phyloP scores from a whole-genome alignment of 169 alveolate genomes.

The Hepatocystis sp. region DNA sequence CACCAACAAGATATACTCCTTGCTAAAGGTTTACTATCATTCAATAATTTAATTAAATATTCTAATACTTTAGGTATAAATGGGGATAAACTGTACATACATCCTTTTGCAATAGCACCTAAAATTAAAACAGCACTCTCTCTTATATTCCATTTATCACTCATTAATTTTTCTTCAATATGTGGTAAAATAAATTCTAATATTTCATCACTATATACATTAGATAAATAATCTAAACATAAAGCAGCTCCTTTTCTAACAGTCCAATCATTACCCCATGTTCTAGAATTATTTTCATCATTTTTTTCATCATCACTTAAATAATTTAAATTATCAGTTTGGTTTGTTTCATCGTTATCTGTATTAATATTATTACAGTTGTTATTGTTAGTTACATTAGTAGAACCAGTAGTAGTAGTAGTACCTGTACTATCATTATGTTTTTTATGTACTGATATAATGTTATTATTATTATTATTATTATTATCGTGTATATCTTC shows the following conservation, averaged over 20 bases:
- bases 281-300: conserved; percentile 86
- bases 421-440: too few species aligned
- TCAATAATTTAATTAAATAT: conserved; percentile 83
- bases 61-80: conserved; percentile 89
- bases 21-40: conserved; percentile 89
- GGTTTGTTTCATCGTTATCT: too few species aligned
- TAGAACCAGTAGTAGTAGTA: too few species aligned
- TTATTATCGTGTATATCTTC: neutral
- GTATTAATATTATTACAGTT: too few species aligned
- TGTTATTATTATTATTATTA: conserved; percentile 8
- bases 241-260: conserved; percentile 92
- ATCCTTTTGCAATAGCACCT: conserved; percentile 94
- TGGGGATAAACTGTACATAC: conserved; percentile 87
- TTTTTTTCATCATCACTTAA: conserved; percentile 56
- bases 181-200: conserved; percentile 83
- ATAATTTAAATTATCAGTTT: conserved; percentile 7
- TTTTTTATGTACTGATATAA: too few species aligned
- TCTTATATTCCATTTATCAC: conserved; percentile 89
- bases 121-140: conserved; percentile 92
- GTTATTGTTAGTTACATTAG: too few species aligned
- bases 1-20: conserved; percentile 94
- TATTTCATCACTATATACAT: conserved; percentile 83
- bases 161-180: conserved; percentile 87
- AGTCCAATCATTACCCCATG: conserved; percentile 94
- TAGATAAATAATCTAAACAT: conserved; percentile 86